A percentile compares a stretch with the other conserved stretches of the same genome.
Conservation (phyloP, 345 rosid genomes). For the Euclidium syriacum region DNA sequence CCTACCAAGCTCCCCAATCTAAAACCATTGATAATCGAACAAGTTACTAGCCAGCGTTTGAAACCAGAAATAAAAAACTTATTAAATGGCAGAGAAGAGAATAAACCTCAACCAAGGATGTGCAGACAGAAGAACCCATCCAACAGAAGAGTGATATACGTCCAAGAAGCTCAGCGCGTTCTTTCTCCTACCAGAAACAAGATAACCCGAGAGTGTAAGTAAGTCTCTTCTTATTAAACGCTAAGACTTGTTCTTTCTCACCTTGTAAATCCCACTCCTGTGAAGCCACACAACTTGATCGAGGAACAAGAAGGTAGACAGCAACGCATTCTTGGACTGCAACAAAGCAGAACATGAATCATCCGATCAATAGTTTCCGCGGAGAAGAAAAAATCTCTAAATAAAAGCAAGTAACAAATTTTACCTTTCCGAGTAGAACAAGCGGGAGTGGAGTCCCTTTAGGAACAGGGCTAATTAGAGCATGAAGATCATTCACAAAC, state of each 20-base stretch:
- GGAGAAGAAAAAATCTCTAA: background rate
- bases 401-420: background rate
- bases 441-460: constrained; percentile 93
- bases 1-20: constrained; percentile 93
- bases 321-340: constrained; percentile 88
- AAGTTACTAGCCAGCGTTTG: background rate
- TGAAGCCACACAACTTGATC: constrained; percentile 97
- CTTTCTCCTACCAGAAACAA: constrained; percentile 61
- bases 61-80: background rate
- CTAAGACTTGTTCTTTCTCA: constrained; percentile 12
- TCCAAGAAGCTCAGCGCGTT: constrained; percentile 72
- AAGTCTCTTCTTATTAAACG: background rate
- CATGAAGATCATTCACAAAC: constrained; percentile 94
- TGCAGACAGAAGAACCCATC: constrained; percentile 88
- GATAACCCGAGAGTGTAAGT: background rate
- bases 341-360: background rate
- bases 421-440: constrained; percentile 82
- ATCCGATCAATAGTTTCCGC: background rate
- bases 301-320: constrained; percentile 90
- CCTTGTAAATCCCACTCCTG: constrained; percentile 93
- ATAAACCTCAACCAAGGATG: constrained; percentile 83
- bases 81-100: background rate
- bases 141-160: constrained; percentile 93
- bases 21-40: constrained; percentile 1
- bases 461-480: constrained; percentile 84